These are phyloP conservation scores for Calonectria pteridis DNA, from an alignment of 2,329 filamentous ascomycete genomes.

Conservation along the genomic window DNA sequence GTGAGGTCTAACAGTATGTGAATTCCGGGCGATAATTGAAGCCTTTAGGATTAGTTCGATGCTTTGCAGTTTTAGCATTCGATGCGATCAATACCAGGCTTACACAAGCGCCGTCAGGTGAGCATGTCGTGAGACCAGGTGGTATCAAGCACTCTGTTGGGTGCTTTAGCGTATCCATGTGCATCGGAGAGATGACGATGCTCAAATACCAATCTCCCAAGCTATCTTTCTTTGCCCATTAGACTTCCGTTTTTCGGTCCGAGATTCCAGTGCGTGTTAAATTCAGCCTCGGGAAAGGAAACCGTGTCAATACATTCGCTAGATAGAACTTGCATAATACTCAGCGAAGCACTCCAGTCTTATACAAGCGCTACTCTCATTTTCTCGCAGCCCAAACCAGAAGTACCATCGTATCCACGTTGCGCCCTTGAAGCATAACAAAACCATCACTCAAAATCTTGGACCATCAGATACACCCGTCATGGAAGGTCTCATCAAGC, in stretches of 20 bases:
- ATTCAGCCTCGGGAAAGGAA: background rate
- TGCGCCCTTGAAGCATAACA: background rate
- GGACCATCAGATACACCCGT: background rate
- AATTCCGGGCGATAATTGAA: fast-evolving
- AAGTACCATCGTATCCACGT: background rate
- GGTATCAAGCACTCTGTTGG: slow-evolving; percentile 27
- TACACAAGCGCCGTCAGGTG: slow-evolving; percentile 24
- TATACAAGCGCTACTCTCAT: background rate
- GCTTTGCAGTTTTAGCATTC: slow-evolving; percentile 15
- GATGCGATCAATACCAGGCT: slow-evolving; percentile 30
- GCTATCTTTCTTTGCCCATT: background rate
- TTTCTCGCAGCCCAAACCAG: background rate
- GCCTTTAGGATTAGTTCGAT: background rate
- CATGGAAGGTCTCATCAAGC: slow-evolving; percentile 5
- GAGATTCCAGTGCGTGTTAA: background rate
- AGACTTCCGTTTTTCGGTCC: background rate
- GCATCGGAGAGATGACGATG: background rate
- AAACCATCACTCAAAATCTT: background rate
- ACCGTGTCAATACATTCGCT: background rate
- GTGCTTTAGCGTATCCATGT: background rate
- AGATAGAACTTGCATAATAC: background rate
- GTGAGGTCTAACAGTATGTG: slow-evolving; percentile 25
- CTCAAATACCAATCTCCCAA: background rate
- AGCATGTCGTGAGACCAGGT: slow-evolving; percentile 25
- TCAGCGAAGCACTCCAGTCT: fast-evolving